Percentiles rank a stretch among this genome's conserved stretches.
phyloP scores from a whole-genome alignment of 2,329 filamentous ascomycete species.

The Fusarium continuum region DNA sequence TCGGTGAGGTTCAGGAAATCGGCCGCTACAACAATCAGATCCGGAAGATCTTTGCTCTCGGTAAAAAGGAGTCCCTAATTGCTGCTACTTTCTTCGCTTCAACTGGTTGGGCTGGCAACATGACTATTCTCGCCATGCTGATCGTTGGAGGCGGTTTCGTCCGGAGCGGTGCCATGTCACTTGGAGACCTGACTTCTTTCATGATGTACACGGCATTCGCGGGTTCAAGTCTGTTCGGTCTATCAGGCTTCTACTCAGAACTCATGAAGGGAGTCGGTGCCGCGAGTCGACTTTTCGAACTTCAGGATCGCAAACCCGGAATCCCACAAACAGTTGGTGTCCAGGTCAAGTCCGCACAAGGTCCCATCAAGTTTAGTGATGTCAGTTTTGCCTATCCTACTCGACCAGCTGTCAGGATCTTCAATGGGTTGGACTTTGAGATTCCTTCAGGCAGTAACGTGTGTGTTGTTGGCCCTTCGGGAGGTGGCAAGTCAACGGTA shows the following conservation, averaged over 20 bases:
- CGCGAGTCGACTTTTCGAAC: conserved; percentile 93
- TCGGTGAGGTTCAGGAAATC: conserved; percentile 90
- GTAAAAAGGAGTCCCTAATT: conserved; percentile 85
- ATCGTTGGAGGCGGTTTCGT: conserved; percentile 93
- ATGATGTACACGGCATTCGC: conserved; percentile 97
- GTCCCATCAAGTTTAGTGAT: conserved; percentile 86
- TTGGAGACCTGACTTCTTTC: conserved; percentile 94
- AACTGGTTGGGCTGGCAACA: conserved; percentile 92
- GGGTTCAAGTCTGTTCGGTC: conserved; percentile 86
- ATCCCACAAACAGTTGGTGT: conserved; percentile 87
- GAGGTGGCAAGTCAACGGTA: conserved; percentile 95
- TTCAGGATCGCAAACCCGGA: conserved; percentile 87
- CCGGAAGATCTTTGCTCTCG: conserved; percentile 88
- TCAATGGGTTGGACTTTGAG: conserved; percentile 86
- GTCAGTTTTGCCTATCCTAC: conserved; percentile 94
- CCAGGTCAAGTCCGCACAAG: conserved; percentile 83
- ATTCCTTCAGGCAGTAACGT: conserved; percentile 95
- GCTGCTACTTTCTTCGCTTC: conserved; percentile 89
- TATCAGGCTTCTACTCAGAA: conserved; percentile 97
- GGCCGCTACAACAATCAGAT: conserved; percentile 91
- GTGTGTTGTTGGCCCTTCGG: conserved; percentile 94
- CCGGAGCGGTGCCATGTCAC: conserved; percentile 81
- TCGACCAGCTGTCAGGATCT: conserved; percentile 89
- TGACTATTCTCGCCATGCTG: conserved; percentile 91
- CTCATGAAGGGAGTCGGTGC: conserved; percentile 99